These are phyloP conservation scores for Starmerella geochares DNA, from an alignment of 805 yeast genomes.

Conservation along the genomic window DNA sequence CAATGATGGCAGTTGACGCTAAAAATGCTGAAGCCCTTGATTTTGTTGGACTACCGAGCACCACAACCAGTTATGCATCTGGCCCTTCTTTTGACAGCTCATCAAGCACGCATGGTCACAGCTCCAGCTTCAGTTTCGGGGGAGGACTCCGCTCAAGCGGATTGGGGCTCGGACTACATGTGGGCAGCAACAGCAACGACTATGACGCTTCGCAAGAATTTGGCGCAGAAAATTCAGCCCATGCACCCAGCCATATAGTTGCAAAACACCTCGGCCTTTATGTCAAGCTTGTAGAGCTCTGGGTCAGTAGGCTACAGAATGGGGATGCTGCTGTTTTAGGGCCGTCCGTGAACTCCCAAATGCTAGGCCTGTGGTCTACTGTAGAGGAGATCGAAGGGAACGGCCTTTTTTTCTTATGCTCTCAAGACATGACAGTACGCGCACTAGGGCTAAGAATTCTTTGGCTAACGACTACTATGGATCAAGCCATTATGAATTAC, in stretches of 20 bases:
- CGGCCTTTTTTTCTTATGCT: constrained; percentile 81
- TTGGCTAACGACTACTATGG: constrained; percentile 74
- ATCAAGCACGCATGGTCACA: constrained; percentile 7
- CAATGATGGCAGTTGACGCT: constrained; percentile 18
- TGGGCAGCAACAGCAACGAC: constrained; percentile 7
- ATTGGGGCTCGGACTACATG: constrained; percentile 11
- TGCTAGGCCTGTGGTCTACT: constrained; percentile 52
- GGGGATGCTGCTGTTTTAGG: constrained; percentile 21
- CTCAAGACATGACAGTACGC: constrained; percentile 70
- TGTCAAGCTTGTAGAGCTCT: constrained; percentile 66
- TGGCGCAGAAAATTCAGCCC: not conserved
- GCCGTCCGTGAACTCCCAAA: constrained; percentile 15
- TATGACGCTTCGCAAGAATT: constrained; percentile 2
- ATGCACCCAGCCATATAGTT: not conserved
- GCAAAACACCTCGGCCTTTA: constrained; percentile 45
- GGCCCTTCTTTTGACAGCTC: not conserved
- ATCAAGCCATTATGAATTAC: constrained; percentile 60
- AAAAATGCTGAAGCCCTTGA: constrained; percentile 10
- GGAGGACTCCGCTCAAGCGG: not conserved
- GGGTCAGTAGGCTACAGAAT: constrained; percentile 41
- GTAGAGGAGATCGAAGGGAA: constrained; percentile 95
- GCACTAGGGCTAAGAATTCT: constrained; percentile 66
- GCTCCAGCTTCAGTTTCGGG: constrained; percentile 15
- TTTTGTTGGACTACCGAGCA: not conserved
- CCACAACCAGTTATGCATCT: not conserved